phyloP scores from a whole-genome alignment of 108 stramenopile genomes.

The Pseudonitzschia multiseries region DNA sequence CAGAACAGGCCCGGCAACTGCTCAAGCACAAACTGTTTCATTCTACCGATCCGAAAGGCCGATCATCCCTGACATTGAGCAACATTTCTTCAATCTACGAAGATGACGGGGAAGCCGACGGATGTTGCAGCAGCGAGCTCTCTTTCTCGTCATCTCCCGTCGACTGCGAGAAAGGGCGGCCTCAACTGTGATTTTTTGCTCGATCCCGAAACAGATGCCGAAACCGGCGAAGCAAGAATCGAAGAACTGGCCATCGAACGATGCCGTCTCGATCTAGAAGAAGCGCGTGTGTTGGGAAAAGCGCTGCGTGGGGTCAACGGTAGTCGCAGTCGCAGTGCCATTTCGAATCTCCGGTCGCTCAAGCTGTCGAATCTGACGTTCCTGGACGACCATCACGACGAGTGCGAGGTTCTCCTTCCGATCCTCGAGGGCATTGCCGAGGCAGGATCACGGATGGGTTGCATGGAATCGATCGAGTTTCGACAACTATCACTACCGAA shows the following conservation, averaged over 20 bases:
- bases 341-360: neutral
- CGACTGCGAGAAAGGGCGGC: neutral
- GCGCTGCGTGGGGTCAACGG: neutral
- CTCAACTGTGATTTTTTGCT: constrained; percentile 1
- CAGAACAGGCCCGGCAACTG: neutral
- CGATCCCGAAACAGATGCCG: neutral
- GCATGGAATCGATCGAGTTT: neutral
- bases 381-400: neutral
- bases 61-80: neutral
- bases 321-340: neutral
- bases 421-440: neutral
- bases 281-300: neutral
- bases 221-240: neutral
- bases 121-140: neutral
- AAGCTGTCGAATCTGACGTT: neutral
- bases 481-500: neutral
- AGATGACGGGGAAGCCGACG: neutral
- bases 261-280: constrained; percentile 8
- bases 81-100: neutral
- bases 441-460: neutral
- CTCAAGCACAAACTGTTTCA: neutral
- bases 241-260: constrained; percentile 8
- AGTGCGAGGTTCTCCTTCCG: neutral
- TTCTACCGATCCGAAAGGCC: too few relatives aligned
- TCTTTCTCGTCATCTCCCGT: neutral